These are phyloP conservation scores for Globisporangium splendens DNA, from an alignment of 352 stramenopile genomes.

Conservation along the genomic window DNA sequence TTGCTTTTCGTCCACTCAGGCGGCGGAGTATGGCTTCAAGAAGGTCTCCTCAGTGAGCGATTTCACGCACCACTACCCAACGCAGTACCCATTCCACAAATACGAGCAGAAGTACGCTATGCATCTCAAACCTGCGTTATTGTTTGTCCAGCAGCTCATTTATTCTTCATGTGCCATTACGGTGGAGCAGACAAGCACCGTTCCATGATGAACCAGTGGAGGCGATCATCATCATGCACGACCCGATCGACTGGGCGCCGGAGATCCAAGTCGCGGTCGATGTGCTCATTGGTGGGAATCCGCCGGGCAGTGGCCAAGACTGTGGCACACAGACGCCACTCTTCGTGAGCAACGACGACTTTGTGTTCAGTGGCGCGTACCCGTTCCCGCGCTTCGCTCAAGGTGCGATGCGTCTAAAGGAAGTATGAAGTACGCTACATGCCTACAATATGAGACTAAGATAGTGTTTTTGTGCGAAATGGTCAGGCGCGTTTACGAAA, in stretches of 20 bases:
- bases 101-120: slow-evolving; percentile 58
- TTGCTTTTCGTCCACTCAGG: slow-evolving; percentile 15
- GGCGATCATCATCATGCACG: slow-evolving; percentile 89
- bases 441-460: too few species aligned
- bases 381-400: slow-evolving; percentile 82
- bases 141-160: background rate
- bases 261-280: slow-evolving; percentile 89
- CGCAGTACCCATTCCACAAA: slow-evolving; percentile 76
- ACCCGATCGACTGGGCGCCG: slow-evolving; percentile 85
- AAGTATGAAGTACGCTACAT: too few species aligned
- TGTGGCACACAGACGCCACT: slow-evolving; percentile 68
- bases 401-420: slow-evolving; percentile 22
- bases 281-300: slow-evolving; percentile 79
- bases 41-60: slow-evolving; percentile 77
- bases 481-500: slow-evolving; percentile 62
- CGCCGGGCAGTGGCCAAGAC: slow-evolving; percentile 48
- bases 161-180: too few species aligned
- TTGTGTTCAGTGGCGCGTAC: slow-evolving; percentile 83
- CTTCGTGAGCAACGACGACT: slow-evolving; percentile 87
- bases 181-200: slow-evolving; percentile 30
- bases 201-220: slow-evolving; percentile 72
- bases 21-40: slow-evolving; percentile 74
- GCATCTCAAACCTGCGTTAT: background rate
- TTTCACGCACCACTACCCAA: slow-evolving; percentile 63
- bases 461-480: too few species aligned